Evolutionary conservation across 768 basidiomycete genomes (phyloP).

Genomic region (Albatrellus ellisii): DNA sequence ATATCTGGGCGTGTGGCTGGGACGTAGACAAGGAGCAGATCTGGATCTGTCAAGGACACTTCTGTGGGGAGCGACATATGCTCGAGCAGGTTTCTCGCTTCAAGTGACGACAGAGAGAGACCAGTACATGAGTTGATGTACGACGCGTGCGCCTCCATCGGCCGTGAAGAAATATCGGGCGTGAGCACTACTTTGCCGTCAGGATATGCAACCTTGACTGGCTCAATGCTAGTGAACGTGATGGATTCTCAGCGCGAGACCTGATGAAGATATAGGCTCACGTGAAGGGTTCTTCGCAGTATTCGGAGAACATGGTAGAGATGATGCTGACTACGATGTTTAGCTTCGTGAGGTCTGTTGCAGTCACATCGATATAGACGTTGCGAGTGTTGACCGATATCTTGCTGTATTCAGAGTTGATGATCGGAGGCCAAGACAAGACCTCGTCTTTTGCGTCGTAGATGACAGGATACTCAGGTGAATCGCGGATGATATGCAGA

Average conservation of each 20-base stretch:
- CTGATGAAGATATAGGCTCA: constrained; percentile 28
- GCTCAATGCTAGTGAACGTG: constrained; percentile 64
- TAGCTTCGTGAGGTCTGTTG: constrained; percentile 93
- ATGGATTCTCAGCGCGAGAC: constrained; percentile 1
- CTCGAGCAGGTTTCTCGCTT: constrained; percentile 60
- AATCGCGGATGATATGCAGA: constrained; percentile 86
- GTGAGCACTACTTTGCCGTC: constrained; percentile 66
- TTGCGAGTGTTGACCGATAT: constrained; percentile 90
- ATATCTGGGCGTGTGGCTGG: constrained; percentile 98
- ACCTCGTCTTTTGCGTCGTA: constrained; percentile 84
- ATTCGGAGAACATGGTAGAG: constrained; percentile 96
- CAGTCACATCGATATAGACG: constrained; percentile 94
- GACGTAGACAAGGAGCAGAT: constrained; percentile 63
- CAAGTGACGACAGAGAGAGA: constrained; percentile 48
- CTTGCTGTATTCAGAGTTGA: constrained; percentile 95
- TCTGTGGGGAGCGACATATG: constrained; percentile 68
- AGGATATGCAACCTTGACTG: constrained; percentile 71
- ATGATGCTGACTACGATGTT: constrained; percentile 93
- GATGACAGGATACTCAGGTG: constrained; percentile 95
- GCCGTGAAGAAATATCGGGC: constrained; percentile 67
- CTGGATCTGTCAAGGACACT: constrained; percentile 38
- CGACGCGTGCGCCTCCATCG: constrained; percentile 64
- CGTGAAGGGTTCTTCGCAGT: constrained; percentile 87
- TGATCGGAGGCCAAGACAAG: constrained; percentile 95
- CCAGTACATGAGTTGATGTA: constrained; percentile 97